Percentiles rank a stretch among this genome's conserved stretches.
Conservation (phyloP, 2,329 filamentous ascomycete species). For the Cryoendolithus antarcticus region DNA sequence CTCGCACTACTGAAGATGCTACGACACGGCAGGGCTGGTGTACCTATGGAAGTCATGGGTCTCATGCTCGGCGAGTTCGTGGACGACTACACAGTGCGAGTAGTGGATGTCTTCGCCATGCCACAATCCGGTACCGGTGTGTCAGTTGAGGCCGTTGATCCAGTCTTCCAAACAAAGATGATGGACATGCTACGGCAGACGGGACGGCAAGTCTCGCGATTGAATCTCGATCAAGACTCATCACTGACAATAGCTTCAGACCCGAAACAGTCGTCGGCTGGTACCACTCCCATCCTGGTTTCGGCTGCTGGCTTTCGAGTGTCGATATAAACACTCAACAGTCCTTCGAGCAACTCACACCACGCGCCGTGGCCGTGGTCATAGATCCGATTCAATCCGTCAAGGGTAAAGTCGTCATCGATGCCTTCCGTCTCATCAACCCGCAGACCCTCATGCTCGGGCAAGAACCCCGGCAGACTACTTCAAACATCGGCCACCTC, state of each 20-base stretch:
- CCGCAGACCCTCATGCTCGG: constrained; percentile 96
- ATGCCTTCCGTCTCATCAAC: constrained; percentile 97
- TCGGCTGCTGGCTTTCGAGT: constrained; percentile 98
- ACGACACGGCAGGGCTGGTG: constrained; percentile 89
- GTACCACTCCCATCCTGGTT: constrained; percentile 99
- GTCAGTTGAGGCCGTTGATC: constrained; percentile 94
- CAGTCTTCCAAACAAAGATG: constrained; percentile 99
- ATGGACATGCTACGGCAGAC: constrained; percentile 99
- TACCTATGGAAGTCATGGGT: constrained; percentile 99
- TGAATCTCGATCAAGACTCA: neutral
- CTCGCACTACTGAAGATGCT: constrained; percentile 97
- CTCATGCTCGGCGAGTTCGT: constrained; percentile 98
- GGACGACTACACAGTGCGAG: constrained; percentile 95
- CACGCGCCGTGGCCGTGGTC: constrained; percentile 91
- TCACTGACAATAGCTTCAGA: constrained; percentile 34
- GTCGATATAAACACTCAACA: constrained; percentile 99
- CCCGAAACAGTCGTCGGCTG: constrained; percentile 96
- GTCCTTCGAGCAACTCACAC: constrained; percentile 97
- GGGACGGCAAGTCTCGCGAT: constrained; percentile 53
- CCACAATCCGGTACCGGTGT: constrained; percentile 96
- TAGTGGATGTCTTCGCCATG: constrained; percentile 99
- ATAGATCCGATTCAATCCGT: constrained; percentile 98
- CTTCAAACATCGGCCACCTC: constrained; percentile 90
- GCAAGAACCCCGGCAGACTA: constrained; percentile 94
- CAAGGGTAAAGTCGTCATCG: constrained; percentile 98